Percentiles rank a stretch among this genome's conserved stretches.
phyloP scores from a whole-genome alignment of 2,329 filamentous ascomycete species.

The Dryadomyces quercivorus region DNA sequence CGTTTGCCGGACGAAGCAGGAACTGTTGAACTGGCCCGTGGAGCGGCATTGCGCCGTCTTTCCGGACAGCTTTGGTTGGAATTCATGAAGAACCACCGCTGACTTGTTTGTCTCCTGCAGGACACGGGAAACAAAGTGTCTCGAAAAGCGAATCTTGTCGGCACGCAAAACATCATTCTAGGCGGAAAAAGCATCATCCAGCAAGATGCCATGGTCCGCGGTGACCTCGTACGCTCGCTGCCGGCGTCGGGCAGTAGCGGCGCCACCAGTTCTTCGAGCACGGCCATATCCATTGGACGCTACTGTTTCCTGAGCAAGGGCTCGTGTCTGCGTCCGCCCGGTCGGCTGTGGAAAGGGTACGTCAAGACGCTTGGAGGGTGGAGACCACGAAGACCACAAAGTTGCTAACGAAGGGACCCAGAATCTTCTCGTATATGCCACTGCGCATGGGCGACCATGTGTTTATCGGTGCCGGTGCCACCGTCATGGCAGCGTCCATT shows the following conservation, averaged over 20 bases:
- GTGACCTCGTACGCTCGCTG: conserved; percentile 61
- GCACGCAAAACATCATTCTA: conserved; percentile 95
- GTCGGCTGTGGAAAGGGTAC: conserved; percentile 64
- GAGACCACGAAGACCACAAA: neutral
- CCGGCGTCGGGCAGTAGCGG: conserved; percentile 28
- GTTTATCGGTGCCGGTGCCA: conserved; percentile 63
- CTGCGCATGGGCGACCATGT: conserved; percentile 92
- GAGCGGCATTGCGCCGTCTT: neutral
- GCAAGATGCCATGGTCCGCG: conserved; percentile 85
- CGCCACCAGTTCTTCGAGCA: conserved; percentile 28
- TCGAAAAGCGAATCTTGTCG: conserved; percentile 79
- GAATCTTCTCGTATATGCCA: conserved; percentile 66
- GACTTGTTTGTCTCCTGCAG: conserved; percentile 28
- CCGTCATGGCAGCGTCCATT: conserved; percentile 74
- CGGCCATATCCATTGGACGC: conserved; percentile 75
- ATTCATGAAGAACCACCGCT: neutral
- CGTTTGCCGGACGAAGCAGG: conserved; percentile 14
- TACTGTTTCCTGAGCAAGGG: conserved; percentile 81
- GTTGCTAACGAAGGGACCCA: conserved; percentile 14
- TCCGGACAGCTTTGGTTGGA: neutral
- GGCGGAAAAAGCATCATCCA: conserved; percentile 94
- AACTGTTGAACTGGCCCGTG: neutral
- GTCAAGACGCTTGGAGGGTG: too few relatives aligned
- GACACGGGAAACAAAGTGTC: conserved; percentile 98
- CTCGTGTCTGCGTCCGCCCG: conserved; percentile 70